Conservation (phyloP, 1,139 yeast genomes). For the Taphrina confusa region DNA sequence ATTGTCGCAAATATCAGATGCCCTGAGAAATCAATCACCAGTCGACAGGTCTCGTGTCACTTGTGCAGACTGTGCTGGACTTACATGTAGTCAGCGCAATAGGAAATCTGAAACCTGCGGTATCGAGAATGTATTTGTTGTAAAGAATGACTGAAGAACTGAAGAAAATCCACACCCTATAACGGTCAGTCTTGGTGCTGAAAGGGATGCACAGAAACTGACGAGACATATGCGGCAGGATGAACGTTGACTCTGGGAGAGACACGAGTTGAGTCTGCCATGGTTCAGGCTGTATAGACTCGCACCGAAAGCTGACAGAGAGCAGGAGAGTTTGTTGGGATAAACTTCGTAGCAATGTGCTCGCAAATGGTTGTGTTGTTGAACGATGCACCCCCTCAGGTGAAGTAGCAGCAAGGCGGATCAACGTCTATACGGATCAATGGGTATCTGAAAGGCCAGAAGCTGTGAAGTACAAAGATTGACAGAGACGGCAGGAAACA, state of each 20-base stretch:
- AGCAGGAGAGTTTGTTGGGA: too few relatives aligned
- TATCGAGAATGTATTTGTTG: slow-evolving; percentile 41
- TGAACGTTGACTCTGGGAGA: slow-evolving; percentile 4
- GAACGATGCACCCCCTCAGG: too few relatives aligned
- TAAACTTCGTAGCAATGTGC: too few relatives aligned
- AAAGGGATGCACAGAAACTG: background rate
- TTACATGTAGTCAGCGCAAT: slow-evolving; percentile 41
- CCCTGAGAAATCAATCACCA: slow-evolving; percentile 30
- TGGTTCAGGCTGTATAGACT: too few relatives aligned
- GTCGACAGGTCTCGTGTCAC: background rate
- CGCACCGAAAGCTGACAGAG: too few relatives aligned
- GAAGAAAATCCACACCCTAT: slow-evolving; percentile 39
- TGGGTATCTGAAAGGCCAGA: too few relatives aligned
- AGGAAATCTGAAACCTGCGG: slow-evolving; percentile 39
- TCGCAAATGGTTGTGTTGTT: too few relatives aligned
- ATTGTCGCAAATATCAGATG: slow-evolving; percentile 41
- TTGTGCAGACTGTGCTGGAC: background rate
- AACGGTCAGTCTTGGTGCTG: background rate
- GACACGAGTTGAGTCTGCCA: background rate
- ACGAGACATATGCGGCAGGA: slow-evolving; percentile 26
- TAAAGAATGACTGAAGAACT: slow-evolving; percentile 42
- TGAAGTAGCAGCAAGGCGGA: too few relatives aligned
- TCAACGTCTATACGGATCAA: too few relatives aligned
- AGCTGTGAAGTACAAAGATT: too few relatives aligned
- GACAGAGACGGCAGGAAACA: too few relatives aligned